phyloP scores from a whole-genome alignment of 2,329 filamentous ascomycete genomes.

The Dactylellina drechsleri region DNA sequence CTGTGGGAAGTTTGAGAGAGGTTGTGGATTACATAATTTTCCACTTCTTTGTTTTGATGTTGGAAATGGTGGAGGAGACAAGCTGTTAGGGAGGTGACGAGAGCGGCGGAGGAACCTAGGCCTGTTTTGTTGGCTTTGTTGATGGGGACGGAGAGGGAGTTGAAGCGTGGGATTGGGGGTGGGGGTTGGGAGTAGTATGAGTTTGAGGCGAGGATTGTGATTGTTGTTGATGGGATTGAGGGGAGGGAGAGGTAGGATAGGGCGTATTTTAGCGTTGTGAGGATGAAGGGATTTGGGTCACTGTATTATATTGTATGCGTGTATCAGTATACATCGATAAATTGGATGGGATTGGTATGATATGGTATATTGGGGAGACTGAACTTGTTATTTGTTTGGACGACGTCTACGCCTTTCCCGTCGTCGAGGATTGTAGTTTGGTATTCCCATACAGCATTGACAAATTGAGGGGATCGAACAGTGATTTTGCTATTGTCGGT shows the following conservation, averaged over 20 bases:
- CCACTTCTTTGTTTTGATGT: constrained; percentile 12
- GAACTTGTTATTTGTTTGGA: constrained; percentile 68
- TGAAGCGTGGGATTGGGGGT: constrained; percentile 69
- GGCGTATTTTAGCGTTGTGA: constrained; percentile 87
- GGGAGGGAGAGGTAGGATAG: constrained; percentile 68
- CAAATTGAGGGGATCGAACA: constrained; percentile 91
- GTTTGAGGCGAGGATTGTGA: constrained; percentile 92
- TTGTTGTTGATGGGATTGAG: constrained; percentile 68
- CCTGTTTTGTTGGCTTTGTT: constrained; percentile 90
- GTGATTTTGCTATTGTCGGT: constrained; percentile 76
- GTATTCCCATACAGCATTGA: constrained; percentile 87
- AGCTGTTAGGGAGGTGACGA: constrained; percentile 87
- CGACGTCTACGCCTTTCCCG: constrained; percentile 81
- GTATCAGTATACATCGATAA: background rate
- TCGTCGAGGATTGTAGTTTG: constrained; percentile 70
- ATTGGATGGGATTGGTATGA: background rate
- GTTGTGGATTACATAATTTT: constrained; percentile 74
- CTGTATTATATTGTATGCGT: background rate
- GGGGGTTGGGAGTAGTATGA: constrained; percentile 88
- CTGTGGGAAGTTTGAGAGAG: constrained; percentile 93
- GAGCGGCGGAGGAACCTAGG: constrained; percentile 89
- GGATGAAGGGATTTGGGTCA: constrained; percentile 80
- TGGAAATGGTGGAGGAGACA: constrained; percentile 80
- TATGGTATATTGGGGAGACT: constrained; percentile 57
- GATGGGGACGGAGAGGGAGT: constrained; percentile 79